Base-by-base conservation (phyloP, 2,329 filamentous ascomycete species). In the Fulvia fulva region DNA sequence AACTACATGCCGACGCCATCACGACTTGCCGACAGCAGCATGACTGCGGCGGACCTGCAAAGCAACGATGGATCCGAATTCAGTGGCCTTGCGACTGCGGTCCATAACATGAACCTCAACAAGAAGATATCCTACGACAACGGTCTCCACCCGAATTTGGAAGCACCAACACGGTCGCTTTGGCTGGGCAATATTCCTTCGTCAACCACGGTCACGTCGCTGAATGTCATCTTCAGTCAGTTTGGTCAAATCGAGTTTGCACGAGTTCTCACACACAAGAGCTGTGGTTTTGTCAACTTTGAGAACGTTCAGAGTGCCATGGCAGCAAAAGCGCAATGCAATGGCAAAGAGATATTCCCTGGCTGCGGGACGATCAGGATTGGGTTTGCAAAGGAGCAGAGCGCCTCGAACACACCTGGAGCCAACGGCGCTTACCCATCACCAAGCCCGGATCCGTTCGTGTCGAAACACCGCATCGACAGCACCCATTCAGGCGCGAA, bases 131-230 rank as follows among this genome's bases (percentile, higher is more conserved):
- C 71, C 16, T 80, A 88, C 34, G 83, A 95, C 61, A 82, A 84
- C 49, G 90, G 96, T 63, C 85, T 86, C 63, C 57, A 62, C 28
- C 45, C 51, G 19, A 89, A 85, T 37, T 81, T 96, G 43, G 92
- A 97, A 71, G 90, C 90, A 0, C 93, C 93, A 21, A 97, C 94
- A 12, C 88, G 92, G 68, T 92, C 94, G 32, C 79, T 99, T 56
- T 99, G 94, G 94, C 89, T 99, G 52, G 94, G 94, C 56, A 97
- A 93, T 74, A 97, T 99, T 59, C 94, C 94, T 12, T 92, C 93
- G 4, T 97, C 94, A 2, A 99, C 94, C 1, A 99, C 94, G 0
- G 92, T 94, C 11, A 96, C 93, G 1, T 97, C 94, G 0, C 78
- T 99, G 60, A 91, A 91, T 57, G 91, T 95, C 64, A 96, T 97